Base-by-base conservation (phyloP, 495 filamentous ascomycete species). In the Immersiella caudata region DNA sequence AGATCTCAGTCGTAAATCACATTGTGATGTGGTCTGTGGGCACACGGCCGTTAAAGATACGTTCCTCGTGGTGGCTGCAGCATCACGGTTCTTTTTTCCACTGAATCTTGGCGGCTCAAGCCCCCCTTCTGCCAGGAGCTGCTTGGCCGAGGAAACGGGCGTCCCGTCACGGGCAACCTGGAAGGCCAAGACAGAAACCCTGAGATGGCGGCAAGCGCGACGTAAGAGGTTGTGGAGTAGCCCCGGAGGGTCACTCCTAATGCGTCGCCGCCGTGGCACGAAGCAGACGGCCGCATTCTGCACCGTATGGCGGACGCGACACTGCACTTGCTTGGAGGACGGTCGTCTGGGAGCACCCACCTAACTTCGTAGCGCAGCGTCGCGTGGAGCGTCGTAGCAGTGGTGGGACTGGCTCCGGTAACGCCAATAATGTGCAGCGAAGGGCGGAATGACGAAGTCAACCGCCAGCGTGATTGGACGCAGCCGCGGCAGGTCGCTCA, bases 161-260 rank as follows among this genome's bases (percentile, higher is more conserved):
- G 29, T 62, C 59, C 46, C 11, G 59, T 62, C 59, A 62, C 11
- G 59, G 59, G 29, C 59, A 22, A n/a, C n/a, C n/a, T n/a, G n/a
- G n/a, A 9, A 11, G 9, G 1, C 20, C 52, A 22, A n/a, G 52
- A 26, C 52, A 26, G 20, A 55, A 2, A 22, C 7, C 7, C 21
- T 55, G 21, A 20, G 20, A n/a, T 22, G 59, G 61, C 49, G 61
- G 61, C 61, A 63, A 63, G 61, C 61, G 59, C 59, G 36, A 62
- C 59, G 59, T 27, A 62, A 40, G 29, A 50, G 33, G 35, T 25
- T 27, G 20, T 40, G 22, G 59, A 62, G 35, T 33, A 36, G 33
- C 29, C 33, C 21, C 22, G 59, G 59, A 40, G 14, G 12, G 36
- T 11, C 35, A 20, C 52, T 55, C 52, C 52, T n/a, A 49, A 26